phyloP scores from a whole-genome alignment of 179 eudicot genomes.

The Nepenthes alata region DNA sequence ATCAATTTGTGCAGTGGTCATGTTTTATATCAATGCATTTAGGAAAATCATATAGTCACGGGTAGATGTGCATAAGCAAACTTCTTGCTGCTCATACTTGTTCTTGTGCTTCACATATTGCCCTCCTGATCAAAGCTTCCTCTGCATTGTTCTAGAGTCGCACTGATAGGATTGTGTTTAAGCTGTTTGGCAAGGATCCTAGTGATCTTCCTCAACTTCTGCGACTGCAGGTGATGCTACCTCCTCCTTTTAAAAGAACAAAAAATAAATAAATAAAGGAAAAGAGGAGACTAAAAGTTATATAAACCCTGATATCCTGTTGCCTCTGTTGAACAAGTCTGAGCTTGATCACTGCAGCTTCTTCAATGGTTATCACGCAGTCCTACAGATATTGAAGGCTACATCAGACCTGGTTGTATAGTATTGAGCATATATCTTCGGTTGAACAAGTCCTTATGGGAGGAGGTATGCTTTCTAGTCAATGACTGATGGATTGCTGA shows the following conservation, averaged over 20 bases:
- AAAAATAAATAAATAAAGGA: background rate
- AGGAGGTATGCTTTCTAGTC: constrained; percentile 46
- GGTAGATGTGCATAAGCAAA: too few species aligned
- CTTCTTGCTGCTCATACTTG: too few species aligned
- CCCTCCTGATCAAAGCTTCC: constrained; percentile 1
- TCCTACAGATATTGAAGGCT: constrained; percentile 86
- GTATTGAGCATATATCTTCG: constrained; percentile 73
- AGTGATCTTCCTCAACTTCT: constrained; percentile 55
- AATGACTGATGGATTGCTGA: constrained; percentile 6
- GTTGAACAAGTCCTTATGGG: constrained; percentile 52
- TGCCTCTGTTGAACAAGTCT: background rate
- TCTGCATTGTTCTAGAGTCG: constrained; percentile 38
- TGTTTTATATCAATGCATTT: background rate
- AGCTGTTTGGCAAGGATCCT: constrained; percentile 88
- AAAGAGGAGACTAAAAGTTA: background rate
- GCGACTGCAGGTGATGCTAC: constrained; percentile 47
- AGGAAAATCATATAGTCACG: background rate
- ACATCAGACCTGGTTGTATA: constrained; percentile 87
- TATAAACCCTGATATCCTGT: background rate
- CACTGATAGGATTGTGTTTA: constrained; percentile 79
- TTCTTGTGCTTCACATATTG: background rate
- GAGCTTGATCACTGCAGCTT: constrained; percentile 37
- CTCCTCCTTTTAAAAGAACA: background rate
- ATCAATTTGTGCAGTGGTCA: too few species aligned
- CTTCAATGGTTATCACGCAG: constrained; percentile 77